Evolutionary conservation across 1,284 basidiomycete genomes (phyloP), one percentile per base, ranked within the genome.

Genomic region (Heterobasidion parviporum): DNA sequence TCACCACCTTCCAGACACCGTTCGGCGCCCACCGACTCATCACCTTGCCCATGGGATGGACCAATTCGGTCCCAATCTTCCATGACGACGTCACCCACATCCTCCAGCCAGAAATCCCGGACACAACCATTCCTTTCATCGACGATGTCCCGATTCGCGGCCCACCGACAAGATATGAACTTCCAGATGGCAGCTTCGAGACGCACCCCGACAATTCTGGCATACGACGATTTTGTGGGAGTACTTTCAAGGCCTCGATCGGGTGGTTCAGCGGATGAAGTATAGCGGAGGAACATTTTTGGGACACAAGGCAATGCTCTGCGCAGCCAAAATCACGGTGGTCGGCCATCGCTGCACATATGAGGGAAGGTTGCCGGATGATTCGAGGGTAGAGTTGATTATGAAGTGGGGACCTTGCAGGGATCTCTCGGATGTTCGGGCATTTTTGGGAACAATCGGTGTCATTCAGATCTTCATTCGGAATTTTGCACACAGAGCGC

Each of bases 31-130:
- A 59, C 12, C 59, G 62, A 26, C 59, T 70, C 0, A 56, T 57
- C 0, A 62, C 59, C 0, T 49, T 74, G 0, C 72, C 70, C 0
- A 71, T 72, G 70, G 72, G 74, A 0, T 74, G 63, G 64, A 72
- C 70, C 0, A 72, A 74, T 51, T 72, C 68, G 0, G 66, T 71
- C 1, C 66, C 65, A 6, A 67, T 71, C 20, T 68, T 70, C 46
- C 69, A 73, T 53, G 65, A 67, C 49, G 61, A 69, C 55, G 61
- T 73, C 1, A 67, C 64, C 0, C 67, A 64, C 44, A 72, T 72
- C 38, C 58, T 75, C 0, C 61, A 68, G 48, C 55, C 60, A 1
- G 65, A 74, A 52, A 72, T 74, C 10, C 70, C 66, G 6, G 26
- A 70, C n/a, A 20, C 65, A 18, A 68, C 71, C 1, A 56, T 59